Base-by-base conservation (phyloP, 2,329 filamentous ascomycete genomes). In the Ilyonectria mors-panacis region DNA sequence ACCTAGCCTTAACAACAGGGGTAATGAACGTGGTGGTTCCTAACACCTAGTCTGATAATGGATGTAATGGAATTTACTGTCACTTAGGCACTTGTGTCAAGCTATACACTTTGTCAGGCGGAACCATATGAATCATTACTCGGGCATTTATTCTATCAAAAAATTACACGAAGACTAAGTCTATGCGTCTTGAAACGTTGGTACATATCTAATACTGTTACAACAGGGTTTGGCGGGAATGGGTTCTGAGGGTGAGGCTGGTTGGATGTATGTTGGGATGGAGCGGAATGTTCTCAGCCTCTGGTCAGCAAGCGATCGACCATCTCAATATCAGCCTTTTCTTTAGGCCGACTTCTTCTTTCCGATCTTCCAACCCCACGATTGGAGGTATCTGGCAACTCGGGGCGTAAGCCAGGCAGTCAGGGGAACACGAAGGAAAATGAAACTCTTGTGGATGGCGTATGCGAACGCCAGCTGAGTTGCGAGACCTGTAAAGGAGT, bases 371-470 rank as follows among this genome's bases (percentile, higher is more conserved):
- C 94, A 98, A 6, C 96, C 96, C 94, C 95, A 97, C 13, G 89
- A 87, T 70, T 95, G 87, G 30, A 99, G 85, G 13, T 91, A 89
- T 82, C 94, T 97, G 76, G 98, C 96, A n/a, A 98, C 91, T 82
- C 97, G 98, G 1, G 96, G 96, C 9, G 94, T 94, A 37, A 98
- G 87, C 3, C 94, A 95, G 13, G 94, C 94, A 1, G 96, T 96
- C 70, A 98, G 83, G 9, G 96, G 96, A 10, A 99, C 94, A n/a
- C 96, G 90, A 72, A 98, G 81, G 81, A 99, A 97, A 76, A 99
- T 98, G 81, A 98, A 94, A 74, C 93, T 97, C 84, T 99, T 99
- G 86, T 99, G 96, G 65, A 99, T 94, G 30, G 95, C 95, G 78
- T 99, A 99, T 13, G 96, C 96, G 55, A 99, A 87, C 17, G 94